Base-by-base conservation (phyloP, 177 flowering plant genomes). In the Vitis hybrid region DNA sequence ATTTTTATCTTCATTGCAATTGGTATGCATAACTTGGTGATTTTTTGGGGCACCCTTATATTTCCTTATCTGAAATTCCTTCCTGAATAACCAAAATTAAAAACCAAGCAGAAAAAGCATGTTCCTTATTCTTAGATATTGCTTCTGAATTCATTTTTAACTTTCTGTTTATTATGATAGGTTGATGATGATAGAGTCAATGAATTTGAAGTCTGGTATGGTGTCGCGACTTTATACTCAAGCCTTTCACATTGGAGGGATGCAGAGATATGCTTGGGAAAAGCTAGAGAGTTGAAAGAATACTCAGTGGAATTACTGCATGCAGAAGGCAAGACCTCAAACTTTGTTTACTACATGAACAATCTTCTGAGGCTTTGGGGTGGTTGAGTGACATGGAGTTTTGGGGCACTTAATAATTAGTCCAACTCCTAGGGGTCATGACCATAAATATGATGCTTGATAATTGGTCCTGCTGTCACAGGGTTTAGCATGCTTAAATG, bases 171-270 rank as follows among this genome's bases (percentile, higher is more conserved):
- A 20, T 22, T 49, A 9, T 72, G 59, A 64, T 63, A 89, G 94
- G 77, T 66, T 39, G 88, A 85, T 69, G 90, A 88, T 68, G 88
- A 85, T 75, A 87, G 77, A 57, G 80, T 84, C 31, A 79, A 81
- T 69, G 99, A 96, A 68, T 89, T 79, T 81, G 97, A 96, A 82
- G 93, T 96, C 68, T 96, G 98, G 98, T 90, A 85, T 70, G 95
- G 88, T 65, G 91, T 96, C 29, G 94, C 97, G 59, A 83, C 79
- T 69, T 72, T 96, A 29, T 96, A 96, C 74, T 85, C 97, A 56
- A 84, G 90, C 70, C 98, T 96, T 76, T 86, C 93, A 12, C 87
- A 84, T 73, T 92, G 97, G 97, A 88, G 80, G 61, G 99, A 96
- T 80, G 97, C 88, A 39, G 99, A 93, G 72, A 72, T 89, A 73